Conservation (phyloP, 306 rosid species). For the Dalbergia cultrata region DNA sequence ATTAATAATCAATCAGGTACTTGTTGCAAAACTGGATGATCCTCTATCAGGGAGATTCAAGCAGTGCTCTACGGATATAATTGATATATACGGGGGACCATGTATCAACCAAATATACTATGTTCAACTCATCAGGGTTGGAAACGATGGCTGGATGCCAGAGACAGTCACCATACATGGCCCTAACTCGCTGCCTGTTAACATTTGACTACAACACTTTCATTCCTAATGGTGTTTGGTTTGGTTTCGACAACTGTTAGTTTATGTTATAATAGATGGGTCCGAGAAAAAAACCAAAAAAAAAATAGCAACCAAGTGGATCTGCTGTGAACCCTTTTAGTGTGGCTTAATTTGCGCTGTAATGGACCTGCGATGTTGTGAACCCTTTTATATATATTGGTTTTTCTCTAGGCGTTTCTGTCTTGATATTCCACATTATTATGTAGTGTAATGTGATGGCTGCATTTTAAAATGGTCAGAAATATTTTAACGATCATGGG, state of each 20-base stretch:
- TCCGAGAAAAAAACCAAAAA: too few relatives aligned
- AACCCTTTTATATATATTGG: too few relatives aligned
- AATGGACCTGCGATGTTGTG: too few relatives aligned
- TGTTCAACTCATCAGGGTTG: slow-evolving; percentile 61
- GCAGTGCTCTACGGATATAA: slow-evolving; percentile 56
- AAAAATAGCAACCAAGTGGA: too few relatives aligned
- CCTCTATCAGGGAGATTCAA: slow-evolving; percentile 57
- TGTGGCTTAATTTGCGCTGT: too few relatives aligned
- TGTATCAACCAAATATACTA: slow-evolving; percentile 63
- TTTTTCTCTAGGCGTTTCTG: too few relatives aligned
- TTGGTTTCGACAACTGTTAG: slow-evolving; percentile 56
- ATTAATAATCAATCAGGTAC: slow-evolving; percentile 51
- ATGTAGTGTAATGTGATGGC: too few relatives aligned
- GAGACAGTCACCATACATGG: slow-evolving; percentile 60
- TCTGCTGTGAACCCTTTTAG: too few relatives aligned
- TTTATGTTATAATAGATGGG: too few relatives aligned
- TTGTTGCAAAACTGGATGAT: slow-evolving; percentile 61
- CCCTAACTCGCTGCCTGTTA: slow-evolving; percentile 34
- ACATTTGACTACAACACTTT: slow-evolving; percentile 49
- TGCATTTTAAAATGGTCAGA: too few relatives aligned
- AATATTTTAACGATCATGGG: too few relatives aligned
- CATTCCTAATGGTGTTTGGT: slow-evolving; percentile 59
- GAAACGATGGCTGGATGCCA: slow-evolving; percentile 74
- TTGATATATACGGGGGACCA: slow-evolving; percentile 53
- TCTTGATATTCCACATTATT: too few relatives aligned